Evolutionary conservation across 2,329 filamentous ascomycete genomes (phyloP).

Genomic region (Aspergillus fischeri): DNA sequence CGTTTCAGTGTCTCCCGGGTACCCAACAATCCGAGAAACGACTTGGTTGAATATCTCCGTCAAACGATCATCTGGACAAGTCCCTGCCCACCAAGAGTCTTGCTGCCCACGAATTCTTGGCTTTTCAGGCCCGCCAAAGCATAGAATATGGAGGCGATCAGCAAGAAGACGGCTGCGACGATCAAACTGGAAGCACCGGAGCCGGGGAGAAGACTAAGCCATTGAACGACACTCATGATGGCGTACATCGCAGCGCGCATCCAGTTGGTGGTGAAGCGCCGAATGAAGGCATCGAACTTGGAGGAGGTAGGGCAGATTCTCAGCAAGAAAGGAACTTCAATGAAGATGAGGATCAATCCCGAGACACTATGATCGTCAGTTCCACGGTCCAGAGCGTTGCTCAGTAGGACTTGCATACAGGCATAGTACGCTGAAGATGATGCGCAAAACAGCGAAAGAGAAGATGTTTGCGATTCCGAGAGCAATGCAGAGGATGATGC

Average conservation of each 20-base stretch:
- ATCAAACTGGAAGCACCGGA: constrained; percentile 67
- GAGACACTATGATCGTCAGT: constrained; percentile 57
- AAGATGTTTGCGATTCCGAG: constrained; percentile 68
- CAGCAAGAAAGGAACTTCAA: constrained; percentile 89
- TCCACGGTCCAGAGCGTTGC: constrained; percentile 17
- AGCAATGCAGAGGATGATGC: constrained; percentile 62
- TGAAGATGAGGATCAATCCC: constrained; percentile 71
- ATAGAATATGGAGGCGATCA: constrained; percentile 77
- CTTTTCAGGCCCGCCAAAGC: constrained; percentile 41
- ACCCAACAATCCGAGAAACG: background rate
- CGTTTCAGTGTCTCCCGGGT: background rate
- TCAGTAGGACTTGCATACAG: constrained; percentile 43
- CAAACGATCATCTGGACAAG: constrained; percentile 97
- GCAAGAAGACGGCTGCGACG: constrained; percentile 76
- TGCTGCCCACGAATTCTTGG: constrained; percentile 60
- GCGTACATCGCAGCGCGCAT: constrained; percentile 87
- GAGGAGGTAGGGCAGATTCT: constrained; percentile 95
- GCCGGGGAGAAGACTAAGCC: constrained; percentile 66
- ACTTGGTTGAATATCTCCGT: constrained; percentile 3
- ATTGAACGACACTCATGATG: constrained; percentile 77
- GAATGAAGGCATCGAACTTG: constrained; percentile 83
- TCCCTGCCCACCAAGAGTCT: constrained; percentile 89
- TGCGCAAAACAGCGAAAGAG: constrained; percentile 52
- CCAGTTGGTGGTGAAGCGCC: constrained; percentile 91
- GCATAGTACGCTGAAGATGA: constrained; percentile 58